A percentile compares a stretch with the other conserved stretches of the same genome.
Conservation (phyloP, 768 basidiomycete species). For the Collybiopsis luxurians region DNA sequence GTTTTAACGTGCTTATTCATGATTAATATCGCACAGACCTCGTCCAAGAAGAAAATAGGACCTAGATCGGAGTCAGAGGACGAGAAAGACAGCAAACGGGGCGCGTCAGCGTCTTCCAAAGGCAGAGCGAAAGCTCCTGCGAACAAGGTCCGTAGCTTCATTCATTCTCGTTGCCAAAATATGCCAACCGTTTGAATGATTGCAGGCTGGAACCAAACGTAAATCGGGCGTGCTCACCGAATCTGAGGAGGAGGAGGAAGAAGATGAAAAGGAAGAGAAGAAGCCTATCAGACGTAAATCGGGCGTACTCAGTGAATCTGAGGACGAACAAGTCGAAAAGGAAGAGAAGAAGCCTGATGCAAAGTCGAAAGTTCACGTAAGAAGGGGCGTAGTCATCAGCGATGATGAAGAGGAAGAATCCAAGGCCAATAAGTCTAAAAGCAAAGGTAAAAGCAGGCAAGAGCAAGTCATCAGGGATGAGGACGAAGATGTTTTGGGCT, state of each 20-base stretch:
- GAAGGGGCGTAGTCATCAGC: constrained; percentile 50
- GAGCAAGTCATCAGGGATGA: constrained; percentile 33
- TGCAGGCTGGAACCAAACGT: constrained; percentile 34
- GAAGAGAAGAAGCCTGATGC: constrained; percentile 2
- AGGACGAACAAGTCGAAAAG: constrained; percentile 25
- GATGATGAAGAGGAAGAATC: constrained; percentile 60
- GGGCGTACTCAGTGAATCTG: not conserved
- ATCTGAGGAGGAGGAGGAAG: constrained; percentile 26
- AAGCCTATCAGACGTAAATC: constrained; percentile 5
- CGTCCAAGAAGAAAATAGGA: constrained; percentile 1
- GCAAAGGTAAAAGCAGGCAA: constrained; percentile 27
- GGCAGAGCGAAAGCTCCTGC: not conserved
- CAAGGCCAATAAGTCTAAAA: constrained; percentile 27
- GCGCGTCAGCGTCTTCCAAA: not conserved
- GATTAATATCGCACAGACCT: too few relatives aligned
- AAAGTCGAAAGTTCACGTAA: constrained; percentile 29
- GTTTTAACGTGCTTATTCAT: not conserved
- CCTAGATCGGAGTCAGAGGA: constrained; percentile 8
- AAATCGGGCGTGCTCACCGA: constrained; percentile 32
- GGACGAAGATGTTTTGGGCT: constrained; percentile 49
- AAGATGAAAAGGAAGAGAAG: constrained; percentile 19
- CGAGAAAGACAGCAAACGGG: constrained; percentile 1
- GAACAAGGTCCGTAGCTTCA: not conserved
- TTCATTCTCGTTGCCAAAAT: not conserved
- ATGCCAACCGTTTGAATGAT: constrained; percentile 4